Base-by-base conservation (phyloP, 495 filamentous ascomycete species). In the Neurospora cerealis region DNA sequence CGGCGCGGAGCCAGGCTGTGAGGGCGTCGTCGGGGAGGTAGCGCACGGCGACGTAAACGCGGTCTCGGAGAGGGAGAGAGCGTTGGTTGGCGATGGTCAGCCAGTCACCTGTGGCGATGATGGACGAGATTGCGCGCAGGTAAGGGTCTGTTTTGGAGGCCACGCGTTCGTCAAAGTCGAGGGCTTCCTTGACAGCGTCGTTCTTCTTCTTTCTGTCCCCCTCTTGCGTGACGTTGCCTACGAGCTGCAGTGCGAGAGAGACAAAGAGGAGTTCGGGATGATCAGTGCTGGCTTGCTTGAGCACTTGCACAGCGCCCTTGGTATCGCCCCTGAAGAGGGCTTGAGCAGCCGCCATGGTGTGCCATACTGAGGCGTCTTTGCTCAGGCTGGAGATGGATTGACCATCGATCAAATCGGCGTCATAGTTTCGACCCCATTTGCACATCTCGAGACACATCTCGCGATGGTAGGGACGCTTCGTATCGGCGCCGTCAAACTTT, bases 21-120 rank as follows among this genome's bases (percentile, higher is more conserved):
- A 99, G 87, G 66, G 92, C 88, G 1, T 89, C 88, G 77, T 99
- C 96, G 13, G 88, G 83, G 41, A 98, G 88, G 85, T 95, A 93
- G 74, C 93, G 89, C 37, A 98, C 83, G 0, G 96, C 96, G 11
- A 98, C 91, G 37, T 91, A 93, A 44, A 96, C 87, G 15, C 96
- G 93, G 75, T 97, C 93, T 54, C 89, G 88, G 17, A 98, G 87
- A 1, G 96, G 93, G 0, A 99, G 87, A 39, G 93, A 93, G 5
- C 86, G 85, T 79, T 98, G 94, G 70, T 93, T 87, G 72, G 93
- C 88, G 28, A 98, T 93, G 13, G 89, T 88, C 37, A 88, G 84
- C 96, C 96, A 98, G 79, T 96, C 89, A 9, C 93, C 93, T 32
- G 92, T 94, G 70, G 93, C 91, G 70, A 98, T 93, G 71, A 94